phyloP scores from a whole-genome alignment of 176 grass and related monocot species.

The Otatea glauca region DNA sequence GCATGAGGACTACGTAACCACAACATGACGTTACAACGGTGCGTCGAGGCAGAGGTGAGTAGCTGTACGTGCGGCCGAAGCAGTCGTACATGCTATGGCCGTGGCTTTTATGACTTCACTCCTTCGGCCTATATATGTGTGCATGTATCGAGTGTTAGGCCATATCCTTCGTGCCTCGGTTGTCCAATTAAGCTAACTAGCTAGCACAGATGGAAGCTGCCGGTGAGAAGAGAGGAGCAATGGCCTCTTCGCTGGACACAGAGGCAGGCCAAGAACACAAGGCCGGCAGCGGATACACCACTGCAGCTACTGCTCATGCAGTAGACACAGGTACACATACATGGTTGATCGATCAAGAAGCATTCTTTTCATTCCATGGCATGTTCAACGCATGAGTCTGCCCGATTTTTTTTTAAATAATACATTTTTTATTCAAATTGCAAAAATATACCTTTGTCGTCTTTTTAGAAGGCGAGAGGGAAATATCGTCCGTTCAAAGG shows the following conservation, averaged over 20 bases:
- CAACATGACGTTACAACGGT: not conserved
- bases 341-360: not conserved
- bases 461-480: too few species aligned
- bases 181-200: not conserved
- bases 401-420: too few species aligned
- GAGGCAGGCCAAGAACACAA: constrained; percentile 46
- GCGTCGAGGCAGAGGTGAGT: not conserved
- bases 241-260: constrained; percentile 45
- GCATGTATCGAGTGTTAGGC: not conserved
- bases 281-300: constrained; percentile 42
- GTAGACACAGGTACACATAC: constrained; percentile 58
- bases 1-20: constrained; percentile 7
- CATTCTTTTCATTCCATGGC: not conserved
- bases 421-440: too few species aligned
- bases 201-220: not conserved
- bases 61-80: too few species aligned
- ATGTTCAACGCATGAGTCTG: not conserved
- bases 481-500: too few species aligned
- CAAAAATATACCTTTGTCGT: too few species aligned
- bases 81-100: not conserved
- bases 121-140: constrained; percentile 20
- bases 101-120: not conserved
- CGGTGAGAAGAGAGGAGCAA: constrained; percentile 25
- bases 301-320: constrained; percentile 60
- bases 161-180: not conserved